Evolutionary conservation across 2,329 filamentous ascomycete genomes (phyloP).

Genomic region (Aspergillus aculeatus): DNA sequence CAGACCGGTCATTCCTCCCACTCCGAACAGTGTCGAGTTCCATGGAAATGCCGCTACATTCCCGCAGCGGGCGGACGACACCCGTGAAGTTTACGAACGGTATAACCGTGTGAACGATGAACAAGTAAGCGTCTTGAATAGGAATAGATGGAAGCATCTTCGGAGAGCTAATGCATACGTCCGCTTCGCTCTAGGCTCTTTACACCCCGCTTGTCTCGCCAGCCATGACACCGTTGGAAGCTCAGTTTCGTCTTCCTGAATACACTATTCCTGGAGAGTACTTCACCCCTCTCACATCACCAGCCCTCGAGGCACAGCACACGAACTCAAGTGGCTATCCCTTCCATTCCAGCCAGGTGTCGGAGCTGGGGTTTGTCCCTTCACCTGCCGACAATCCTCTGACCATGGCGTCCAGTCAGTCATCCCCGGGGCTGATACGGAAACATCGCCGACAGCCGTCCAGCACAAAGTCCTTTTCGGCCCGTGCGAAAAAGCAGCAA

Average conservation of each 20-base stretch:
- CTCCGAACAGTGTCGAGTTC: constrained; percentile 50
- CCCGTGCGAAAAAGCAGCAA: constrained; percentile 42
- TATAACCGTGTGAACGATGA: constrained; percentile 45
- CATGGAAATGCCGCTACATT: constrained; percentile 45
- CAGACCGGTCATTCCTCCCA: constrained; percentile 45
- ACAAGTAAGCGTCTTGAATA: constrained; percentile 35
- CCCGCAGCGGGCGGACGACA: constrained; percentile 40
- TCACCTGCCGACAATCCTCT: constrained; percentile 43
- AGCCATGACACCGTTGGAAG: constrained; percentile 51
- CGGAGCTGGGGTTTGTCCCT: constrained; percentile 42
- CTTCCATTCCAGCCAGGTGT: constrained; percentile 36
- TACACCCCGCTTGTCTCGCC: constrained; percentile 53
- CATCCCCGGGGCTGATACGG: constrained; percentile 36
- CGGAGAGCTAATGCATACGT: constrained; percentile 19
- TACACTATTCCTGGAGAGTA: constrained; percentile 50
- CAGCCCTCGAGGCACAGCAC: constrained; percentile 50
- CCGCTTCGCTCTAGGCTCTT: constrained; percentile 36
- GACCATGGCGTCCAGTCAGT: constrained; percentile 31
- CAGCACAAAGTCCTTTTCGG: constrained; percentile 32
- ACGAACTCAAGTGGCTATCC: constrained; percentile 36
- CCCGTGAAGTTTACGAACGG: constrained; percentile 45
- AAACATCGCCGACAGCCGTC: constrained; percentile 42
- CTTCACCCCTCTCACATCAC: constrained; percentile 52
- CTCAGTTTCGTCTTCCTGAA: constrained; percentile 47
- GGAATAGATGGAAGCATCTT: neutral